These are phyloP conservation scores for Zygnema circumcarinatum DNA, from an alignment of 139 green algal genomes.

Conservation along the genomic window DNA sequence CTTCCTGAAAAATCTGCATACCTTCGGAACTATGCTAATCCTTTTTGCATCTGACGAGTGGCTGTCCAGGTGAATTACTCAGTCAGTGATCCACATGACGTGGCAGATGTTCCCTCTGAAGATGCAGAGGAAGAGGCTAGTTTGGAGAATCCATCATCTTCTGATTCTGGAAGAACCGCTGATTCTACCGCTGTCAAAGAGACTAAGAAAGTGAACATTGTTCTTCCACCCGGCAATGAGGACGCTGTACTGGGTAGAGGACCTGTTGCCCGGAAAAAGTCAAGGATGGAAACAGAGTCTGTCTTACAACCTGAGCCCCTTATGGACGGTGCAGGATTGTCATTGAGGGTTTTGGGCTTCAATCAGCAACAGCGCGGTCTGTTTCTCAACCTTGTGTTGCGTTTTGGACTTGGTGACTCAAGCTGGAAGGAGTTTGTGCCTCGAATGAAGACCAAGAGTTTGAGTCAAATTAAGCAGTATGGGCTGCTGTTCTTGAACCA, in stretches of 20 bases:
- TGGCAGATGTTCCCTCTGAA: not conserved
- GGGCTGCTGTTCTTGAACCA: conserved; percentile 56
- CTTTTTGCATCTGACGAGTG: too few relatives aligned
- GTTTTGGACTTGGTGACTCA: conserved; percentile 50
- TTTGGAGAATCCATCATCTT: not conserved
- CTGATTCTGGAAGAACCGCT: not conserved
- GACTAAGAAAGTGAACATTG: not conserved
- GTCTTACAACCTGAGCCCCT: not conserved
- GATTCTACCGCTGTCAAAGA: not conserved
- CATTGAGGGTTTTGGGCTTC: conserved; percentile 37
- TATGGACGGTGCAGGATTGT: conserved; percentile 41
- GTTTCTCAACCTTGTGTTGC: conserved; percentile 37
- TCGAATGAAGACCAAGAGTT: conserved; percentile 27
- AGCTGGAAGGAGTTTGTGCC: conserved; percentile 56
- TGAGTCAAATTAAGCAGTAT: conserved; percentile 57
- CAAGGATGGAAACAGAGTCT: not conserved
- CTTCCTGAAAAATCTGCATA: too few relatives aligned
- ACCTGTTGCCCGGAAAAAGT: not conserved
- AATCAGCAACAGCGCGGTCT: conserved; percentile 20
- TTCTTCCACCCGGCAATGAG: too few relatives aligned
- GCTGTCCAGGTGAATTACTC: conserved; percentile 38
- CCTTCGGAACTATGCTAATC: too few relatives aligned
- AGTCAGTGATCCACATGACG: conserved; percentile 8
- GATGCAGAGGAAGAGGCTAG: conserved; percentile 5
- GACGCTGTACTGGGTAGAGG: not conserved